Evolutionary conservation across 352 stramenopile genomes (phyloP).

Genomic region (Phytopythium vexans): DNA sequence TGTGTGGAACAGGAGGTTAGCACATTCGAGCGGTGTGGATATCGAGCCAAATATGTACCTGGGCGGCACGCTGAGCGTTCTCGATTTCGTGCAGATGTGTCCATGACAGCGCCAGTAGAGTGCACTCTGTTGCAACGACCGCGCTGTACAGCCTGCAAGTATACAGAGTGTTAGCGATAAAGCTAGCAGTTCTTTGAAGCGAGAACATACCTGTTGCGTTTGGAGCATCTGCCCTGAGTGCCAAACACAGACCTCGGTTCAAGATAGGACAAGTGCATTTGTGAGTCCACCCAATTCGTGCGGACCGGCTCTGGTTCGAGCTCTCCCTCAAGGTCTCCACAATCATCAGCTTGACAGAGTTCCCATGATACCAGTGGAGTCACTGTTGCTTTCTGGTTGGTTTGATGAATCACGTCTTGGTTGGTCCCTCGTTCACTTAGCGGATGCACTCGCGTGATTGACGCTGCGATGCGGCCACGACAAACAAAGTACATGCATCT

Average conservation of each 20-base stretch:
- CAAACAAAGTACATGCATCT: conserved; percentile 6
- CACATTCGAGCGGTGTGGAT: background rate
- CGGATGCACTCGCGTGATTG: background rate
- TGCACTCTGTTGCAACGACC: conserved; percentile 7
- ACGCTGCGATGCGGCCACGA: conserved; percentile 1
- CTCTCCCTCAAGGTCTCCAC: background rate
- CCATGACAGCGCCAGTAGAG: conserved; percentile 29
- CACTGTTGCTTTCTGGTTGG: background rate
- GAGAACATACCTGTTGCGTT: background rate
- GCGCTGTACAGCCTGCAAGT: conserved; percentile 22
- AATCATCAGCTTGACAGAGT: background rate
- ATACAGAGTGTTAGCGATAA: background rate
- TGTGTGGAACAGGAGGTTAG: conserved; percentile 5
- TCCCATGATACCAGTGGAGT: background rate
- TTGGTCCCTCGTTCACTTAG: conserved; percentile 1
- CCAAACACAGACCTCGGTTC: conserved; percentile 25
- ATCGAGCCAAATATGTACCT: conserved; percentile 13
- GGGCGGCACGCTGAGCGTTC: conserved; percentile 17
- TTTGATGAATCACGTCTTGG: background rate
- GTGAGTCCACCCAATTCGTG: conserved; percentile 16
- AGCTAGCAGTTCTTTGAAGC: background rate
- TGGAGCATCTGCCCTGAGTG: conserved; percentile 20
- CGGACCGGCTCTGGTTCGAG: background rate
- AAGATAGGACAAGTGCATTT: conserved; percentile 23
- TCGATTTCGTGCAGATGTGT: conserved; percentile 23